These are phyloP conservation scores for Malassezia obtusa DNA, from an alignment of 1,284 basidiomycete species.

Conservation along the genomic window DNA sequence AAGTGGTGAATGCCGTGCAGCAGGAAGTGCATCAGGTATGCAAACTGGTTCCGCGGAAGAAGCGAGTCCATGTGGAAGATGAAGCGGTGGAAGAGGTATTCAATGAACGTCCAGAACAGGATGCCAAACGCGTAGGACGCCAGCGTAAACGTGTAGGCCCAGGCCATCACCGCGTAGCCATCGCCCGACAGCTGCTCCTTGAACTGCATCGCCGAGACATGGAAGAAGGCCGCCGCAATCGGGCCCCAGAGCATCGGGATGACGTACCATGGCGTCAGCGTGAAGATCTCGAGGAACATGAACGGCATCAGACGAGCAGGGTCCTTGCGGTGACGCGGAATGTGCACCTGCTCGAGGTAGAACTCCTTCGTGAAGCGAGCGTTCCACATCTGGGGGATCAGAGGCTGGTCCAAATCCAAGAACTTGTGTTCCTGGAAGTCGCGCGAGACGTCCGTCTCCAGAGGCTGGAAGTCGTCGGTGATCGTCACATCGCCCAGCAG, in stretches of 20 bases:
- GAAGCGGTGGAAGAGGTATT: conserved; percentile 92
- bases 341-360: conserved; percentile 92
- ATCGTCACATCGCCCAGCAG: conserved; percentile 49
- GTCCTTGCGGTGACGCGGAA: conserved; percentile 73
- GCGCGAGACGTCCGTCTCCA: conserved; percentile 31
- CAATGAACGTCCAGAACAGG: conserved; percentile 86
- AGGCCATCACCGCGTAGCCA: conserved; percentile 39
- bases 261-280: conserved; percentile 85
- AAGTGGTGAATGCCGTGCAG: conserved; percentile 97
- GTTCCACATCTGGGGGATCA: conserved; percentile 74
- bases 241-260: conserved; percentile 87
- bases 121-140: conserved; percentile 66
- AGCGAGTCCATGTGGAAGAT: conserved; percentile 90
- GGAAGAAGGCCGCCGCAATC: conserved; percentile 69
- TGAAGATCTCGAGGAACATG: conserved; percentile 71
- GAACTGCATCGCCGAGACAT: conserved; percentile 74
- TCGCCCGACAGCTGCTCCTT: conserved; percentile 13
- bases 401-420: conserved; percentile 76
- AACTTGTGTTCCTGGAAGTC: conserved; percentile 72
- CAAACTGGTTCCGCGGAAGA: conserved; percentile 71
- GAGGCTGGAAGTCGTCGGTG: conserved; percentile 49
- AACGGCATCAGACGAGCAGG: conserved; percentile 80
- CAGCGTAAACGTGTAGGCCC: conserved; percentile 49
- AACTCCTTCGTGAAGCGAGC: conserved; percentile 84
- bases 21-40: conserved; percentile 80